These are phyloP conservation scores for Arthrobotrys entomopaga DNA, from an alignment of 2,329 filamentous ascomycete species.

Conservation along the genomic window DNA sequence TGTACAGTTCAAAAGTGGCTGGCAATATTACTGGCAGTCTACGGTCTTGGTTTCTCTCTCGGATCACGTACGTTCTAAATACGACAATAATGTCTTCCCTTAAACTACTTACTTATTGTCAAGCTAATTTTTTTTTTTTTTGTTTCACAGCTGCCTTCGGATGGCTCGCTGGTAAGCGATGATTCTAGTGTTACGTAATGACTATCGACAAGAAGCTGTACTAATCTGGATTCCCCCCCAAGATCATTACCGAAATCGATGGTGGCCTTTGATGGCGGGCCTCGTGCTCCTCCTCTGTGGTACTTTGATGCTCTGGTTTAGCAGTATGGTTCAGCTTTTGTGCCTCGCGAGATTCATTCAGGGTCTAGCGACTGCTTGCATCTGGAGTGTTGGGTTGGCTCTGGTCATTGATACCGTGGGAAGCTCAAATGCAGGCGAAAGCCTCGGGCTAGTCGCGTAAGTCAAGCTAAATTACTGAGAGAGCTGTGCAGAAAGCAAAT, in stretches of 20 bases:
- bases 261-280: constrained; percentile 47
- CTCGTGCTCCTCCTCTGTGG: constrained; percentile 38
- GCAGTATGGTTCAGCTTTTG: constrained; percentile 33
- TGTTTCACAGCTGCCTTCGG: constrained; percentile 43
- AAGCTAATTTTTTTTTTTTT: constrained; percentile 12
- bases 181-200: background rate
- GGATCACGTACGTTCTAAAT: constrained; percentile 48
- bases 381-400: constrained; percentile 52
- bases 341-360: constrained; percentile 52
- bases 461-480: constrained; percentile 2
- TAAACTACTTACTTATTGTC: background rate
- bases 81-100: background rate
- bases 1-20: constrained; percentile 48
- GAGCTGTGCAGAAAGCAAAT: background rate
- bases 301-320: constrained; percentile 52
- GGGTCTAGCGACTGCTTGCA: constrained; percentile 49
- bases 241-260: constrained; percentile 52
- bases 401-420: constrained; percentile 54
- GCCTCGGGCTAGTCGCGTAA: constrained; percentile 46
- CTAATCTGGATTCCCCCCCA: constrained; percentile 5
- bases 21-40: constrained; percentile 46
- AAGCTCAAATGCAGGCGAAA: constrained; percentile 52
- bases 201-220: constrained; percentile 1
- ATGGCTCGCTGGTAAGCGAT: constrained; percentile 51
- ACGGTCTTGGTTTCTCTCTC: constrained; percentile 48